Conservation (phyloP, 2,329 filamentous ascomycete species). For the Neurospora sp. region DNA sequence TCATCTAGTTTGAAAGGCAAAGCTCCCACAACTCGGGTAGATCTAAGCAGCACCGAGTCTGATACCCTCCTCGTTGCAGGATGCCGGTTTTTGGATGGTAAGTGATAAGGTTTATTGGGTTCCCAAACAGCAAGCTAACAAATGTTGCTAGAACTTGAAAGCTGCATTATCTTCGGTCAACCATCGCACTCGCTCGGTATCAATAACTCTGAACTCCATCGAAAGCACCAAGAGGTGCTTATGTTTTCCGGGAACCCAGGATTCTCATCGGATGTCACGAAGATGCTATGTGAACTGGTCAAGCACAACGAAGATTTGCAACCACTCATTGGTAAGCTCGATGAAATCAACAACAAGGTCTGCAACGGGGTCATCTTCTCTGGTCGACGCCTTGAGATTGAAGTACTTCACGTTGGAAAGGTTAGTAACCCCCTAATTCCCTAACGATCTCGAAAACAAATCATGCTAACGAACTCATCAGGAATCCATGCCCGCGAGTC, state of each 20-base stretch:
- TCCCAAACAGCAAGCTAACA: neutral
- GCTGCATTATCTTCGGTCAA: conserved; percentile 27
- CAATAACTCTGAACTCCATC: conserved; percentile 31
- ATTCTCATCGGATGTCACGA: conserved; percentile 21
- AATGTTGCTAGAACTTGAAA: conserved; percentile 35
- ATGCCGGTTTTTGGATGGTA: conserved; percentile 43
- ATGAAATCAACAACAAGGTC: conserved; percentile 26
- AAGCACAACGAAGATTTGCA: neutral
- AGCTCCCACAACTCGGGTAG: conserved; percentile 15
- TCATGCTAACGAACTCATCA: conserved; percentile 16
- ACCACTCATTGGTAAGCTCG: conserved; percentile 25
- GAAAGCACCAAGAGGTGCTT: conserved; percentile 30
- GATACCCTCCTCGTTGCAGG: conserved; percentile 34
- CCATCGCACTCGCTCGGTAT: conserved; percentile 23
- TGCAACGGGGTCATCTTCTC: conserved; percentile 28
- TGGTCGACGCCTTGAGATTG: conserved; percentile 39
- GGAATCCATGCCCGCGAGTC: conserved; percentile 26
- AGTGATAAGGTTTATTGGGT: conserved; percentile 8
- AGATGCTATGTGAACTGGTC: neutral
- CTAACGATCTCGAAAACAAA: neutral
- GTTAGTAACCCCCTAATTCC: conserved; percentile 22
- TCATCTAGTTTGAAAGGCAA: conserved; percentile 33
- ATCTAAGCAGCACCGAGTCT: neutral
- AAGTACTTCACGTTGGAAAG: conserved; percentile 41
- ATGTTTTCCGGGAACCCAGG: conserved; percentile 20